Evolutionary conservation across 2,329 filamentous ascomycete genomes (phyloP).

Genomic region (Colletotrichum sublineola): DNA sequence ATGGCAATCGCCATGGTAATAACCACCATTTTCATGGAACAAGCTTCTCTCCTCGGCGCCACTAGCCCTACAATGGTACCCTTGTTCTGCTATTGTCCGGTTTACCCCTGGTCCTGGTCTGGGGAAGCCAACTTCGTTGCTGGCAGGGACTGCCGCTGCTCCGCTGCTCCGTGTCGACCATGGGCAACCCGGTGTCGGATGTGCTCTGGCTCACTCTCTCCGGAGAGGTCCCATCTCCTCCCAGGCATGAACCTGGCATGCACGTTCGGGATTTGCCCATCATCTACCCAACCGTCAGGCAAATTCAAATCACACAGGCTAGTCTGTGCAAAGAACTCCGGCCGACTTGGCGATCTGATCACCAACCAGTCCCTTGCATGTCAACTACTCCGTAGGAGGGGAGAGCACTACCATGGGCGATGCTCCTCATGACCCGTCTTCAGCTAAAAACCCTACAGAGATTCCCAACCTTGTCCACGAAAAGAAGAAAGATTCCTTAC

Average conservation of each 20-base stretch:
- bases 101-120: background rate
- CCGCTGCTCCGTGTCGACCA: conserved; percentile 34
- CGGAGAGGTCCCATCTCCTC: conserved; percentile 21
- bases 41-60: conserved; percentile 12
- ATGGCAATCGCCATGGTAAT: conserved; percentile 4
- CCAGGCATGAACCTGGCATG: conserved; percentile 27
- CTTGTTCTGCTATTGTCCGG: conserved; percentile 1
- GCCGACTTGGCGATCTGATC: conserved; percentile 44
- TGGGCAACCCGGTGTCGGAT: conserved; percentile 41
- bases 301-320: conserved; percentile 43
- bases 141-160: conserved; percentile 40
- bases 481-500: conserved; percentile 32
- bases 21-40: conserved; percentile 11
- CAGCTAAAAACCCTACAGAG: conserved; percentile 40
- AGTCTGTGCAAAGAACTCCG: conserved; percentile 43
- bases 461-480: conserved; percentile 13
- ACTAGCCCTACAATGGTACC: background rate
- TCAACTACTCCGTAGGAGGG: conserved; percentile 38
- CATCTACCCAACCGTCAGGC: conserved; percentile 41
- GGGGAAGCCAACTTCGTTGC: conserved; percentile 30
- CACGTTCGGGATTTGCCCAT: conserved; percentile 42
- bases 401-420: conserved; percentile 31
- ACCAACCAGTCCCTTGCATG: conserved; percentile 41
- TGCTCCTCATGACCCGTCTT: conserved; percentile 23
- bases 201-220: conserved; percentile 28